phyloP scores from a whole-genome alignment of 805 yeast species.

The Scheffersomyces ergatensis region DNA sequence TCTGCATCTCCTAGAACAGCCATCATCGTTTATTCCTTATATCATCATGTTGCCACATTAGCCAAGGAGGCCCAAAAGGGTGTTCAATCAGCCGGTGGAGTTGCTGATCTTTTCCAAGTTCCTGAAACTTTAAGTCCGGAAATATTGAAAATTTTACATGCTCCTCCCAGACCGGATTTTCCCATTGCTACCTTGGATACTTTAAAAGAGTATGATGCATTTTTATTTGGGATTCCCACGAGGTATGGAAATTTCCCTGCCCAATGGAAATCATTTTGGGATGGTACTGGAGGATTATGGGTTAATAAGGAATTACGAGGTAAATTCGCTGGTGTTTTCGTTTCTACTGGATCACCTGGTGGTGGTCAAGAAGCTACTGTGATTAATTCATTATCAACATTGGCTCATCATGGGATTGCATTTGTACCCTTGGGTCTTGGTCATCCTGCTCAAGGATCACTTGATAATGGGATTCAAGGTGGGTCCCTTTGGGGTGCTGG shows the following conservation, averaged over 20 bases:
- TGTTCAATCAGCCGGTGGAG: conserved; percentile 59
- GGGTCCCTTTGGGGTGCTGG: conserved; percentile 91
- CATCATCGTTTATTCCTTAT: conserved; percentile 75
- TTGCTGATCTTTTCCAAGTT: conserved; percentile 65
- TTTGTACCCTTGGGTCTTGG: conserved; percentile 78
- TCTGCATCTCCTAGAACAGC: conserved; percentile 38
- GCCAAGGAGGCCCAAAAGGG: conserved; percentile 72
- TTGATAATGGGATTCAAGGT: conserved; percentile 59
- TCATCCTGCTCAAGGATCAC: conserved; percentile 46
- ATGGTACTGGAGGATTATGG: conserved; percentile 76
- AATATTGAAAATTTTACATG: conserved; percentile 12
- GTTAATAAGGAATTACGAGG: conserved; percentile 66
- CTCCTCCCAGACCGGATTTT: conserved; percentile 26
- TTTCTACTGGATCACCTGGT: conserved; percentile 70
- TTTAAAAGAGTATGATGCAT: conserved; percentile 65
- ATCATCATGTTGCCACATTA: conserved; percentile 70
- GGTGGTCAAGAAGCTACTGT: conserved; percentile 79
- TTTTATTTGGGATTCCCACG: conserved; percentile 79
- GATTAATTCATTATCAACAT: conserved; percentile 55
- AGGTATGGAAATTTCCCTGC: conserved; percentile 76
- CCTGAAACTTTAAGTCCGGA: conserved; percentile 18
- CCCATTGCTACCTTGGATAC: conserved; percentile 61
- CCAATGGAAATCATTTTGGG: conserved; percentile 80
- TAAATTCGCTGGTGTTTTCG: conserved; percentile 73
- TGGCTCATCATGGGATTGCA: conserved; percentile 76